These are phyloP conservation scores for Coemansia sp. DNA, from an alignment of 192 early-diverging fungal species.

Conservation along the genomic window DNA sequence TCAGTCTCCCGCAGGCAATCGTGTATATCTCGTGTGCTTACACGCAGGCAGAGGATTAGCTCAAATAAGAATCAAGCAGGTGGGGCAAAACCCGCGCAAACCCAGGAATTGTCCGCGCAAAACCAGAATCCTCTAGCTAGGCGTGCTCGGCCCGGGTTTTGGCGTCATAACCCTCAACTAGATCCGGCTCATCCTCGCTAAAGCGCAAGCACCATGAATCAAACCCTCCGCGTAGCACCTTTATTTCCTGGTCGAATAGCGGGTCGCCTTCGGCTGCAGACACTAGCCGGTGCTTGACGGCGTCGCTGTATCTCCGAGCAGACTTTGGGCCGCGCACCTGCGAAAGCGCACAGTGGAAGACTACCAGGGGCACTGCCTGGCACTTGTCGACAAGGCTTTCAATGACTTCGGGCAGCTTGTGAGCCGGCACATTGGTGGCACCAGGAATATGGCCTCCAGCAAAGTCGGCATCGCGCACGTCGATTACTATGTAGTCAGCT, in stretches of 20 bases:
- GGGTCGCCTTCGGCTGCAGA: constrained; percentile 4
- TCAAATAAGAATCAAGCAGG: too few species aligned
- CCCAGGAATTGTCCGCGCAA: too few species aligned
- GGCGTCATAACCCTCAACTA: constrained; percentile 62
- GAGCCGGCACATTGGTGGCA: constrained; percentile 69
- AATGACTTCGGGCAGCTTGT: constrained; percentile 52
- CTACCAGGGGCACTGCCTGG: constrained; percentile 56
- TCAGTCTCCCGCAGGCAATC: too few species aligned
- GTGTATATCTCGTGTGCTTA: too few species aligned
- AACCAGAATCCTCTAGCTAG: too few species aligned
- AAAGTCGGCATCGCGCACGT: constrained; percentile 64
- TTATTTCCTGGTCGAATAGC: constrained; percentile 44
- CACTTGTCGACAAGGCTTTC: constrained; percentile 52
- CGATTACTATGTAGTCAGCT: constrained; percentile 69
- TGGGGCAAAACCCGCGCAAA: too few species aligned
- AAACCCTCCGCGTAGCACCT: constrained; percentile 65
- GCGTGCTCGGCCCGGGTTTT: too few species aligned
- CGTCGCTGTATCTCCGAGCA: constrained; percentile 60
- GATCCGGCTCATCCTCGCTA: constrained; percentile 45
- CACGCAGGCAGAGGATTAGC: too few species aligned
- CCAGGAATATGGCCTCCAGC: constrained; percentile 75
- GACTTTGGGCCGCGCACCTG: constrained; percentile 77
- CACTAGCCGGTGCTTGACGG: constrained; percentile 19
- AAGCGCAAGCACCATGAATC: constrained; percentile 59
- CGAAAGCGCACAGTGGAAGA: constrained; percentile 86